A percentile compares a stretch with the other conserved stretches of the same genome.
Conservation (phyloP, 192 early-diverging fungal genomes). For the Coemansia javaensis region DNA sequence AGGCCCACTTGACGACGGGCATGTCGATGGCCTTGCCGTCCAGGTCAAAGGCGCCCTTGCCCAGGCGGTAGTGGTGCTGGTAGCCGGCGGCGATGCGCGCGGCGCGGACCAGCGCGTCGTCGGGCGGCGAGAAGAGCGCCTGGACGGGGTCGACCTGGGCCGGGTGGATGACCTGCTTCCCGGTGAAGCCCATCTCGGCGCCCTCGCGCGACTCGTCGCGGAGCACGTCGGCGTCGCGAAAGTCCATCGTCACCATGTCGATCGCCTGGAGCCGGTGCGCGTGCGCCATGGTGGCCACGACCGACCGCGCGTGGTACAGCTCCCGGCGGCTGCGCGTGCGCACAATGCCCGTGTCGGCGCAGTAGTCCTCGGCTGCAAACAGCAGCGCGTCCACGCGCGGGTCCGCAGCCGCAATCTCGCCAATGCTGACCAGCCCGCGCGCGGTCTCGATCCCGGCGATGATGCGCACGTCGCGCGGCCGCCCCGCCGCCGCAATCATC, state of each 20-base stretch:
- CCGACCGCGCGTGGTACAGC: constrained; percentile 74
- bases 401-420: constrained; percentile 71
- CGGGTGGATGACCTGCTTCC: constrained; percentile 96
- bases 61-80: constrained; percentile 58
- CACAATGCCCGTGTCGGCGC: constrained; percentile 78
- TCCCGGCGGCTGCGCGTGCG: constrained; percentile 70
- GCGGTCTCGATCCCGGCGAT: constrained; percentile 89
- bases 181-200: constrained; percentile 87
- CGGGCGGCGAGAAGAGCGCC: constrained; percentile 66
- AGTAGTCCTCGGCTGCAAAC: constrained; percentile 95
- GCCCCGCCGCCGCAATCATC: constrained; percentile 65
- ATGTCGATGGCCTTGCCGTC: constrained; percentile 92
- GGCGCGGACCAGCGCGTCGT: constrained; percentile 61
- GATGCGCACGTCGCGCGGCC: constrained; percentile 65
- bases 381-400: constrained; percentile 76
- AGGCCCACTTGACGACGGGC: constrained; percentile 91
- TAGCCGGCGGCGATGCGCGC: constrained; percentile 68
- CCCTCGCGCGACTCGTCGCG: constrained; percentile 82
- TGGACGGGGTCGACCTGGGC: constrained; percentile 83
- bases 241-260: constrained; percentile 92
- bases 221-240: constrained; percentile 61
- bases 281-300: constrained; percentile 72
- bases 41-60: constrained; percentile 84
- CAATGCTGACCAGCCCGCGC: constrained; percentile 78
- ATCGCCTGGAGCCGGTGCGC: constrained; percentile 88